A percentile compares a stretch with the other conserved stretches of the same genome.
Conservation (phyloP, 1,284 basidiomycete genomes). For the Ceratobasidium sp. region DNA sequence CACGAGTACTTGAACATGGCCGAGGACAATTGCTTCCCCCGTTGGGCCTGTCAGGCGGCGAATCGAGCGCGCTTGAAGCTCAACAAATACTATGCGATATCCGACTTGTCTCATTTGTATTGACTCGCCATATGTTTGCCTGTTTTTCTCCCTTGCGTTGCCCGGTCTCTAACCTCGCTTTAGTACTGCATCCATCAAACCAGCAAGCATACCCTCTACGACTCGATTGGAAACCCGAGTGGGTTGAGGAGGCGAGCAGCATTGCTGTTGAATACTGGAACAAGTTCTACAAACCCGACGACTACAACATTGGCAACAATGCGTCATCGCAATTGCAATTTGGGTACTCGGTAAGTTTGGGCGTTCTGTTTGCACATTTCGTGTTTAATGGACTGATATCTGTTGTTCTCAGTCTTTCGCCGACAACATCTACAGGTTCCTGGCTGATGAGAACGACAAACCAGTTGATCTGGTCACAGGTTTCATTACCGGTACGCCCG, state of each 20-base stretch:
- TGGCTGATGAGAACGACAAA: no score
- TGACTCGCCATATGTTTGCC: background rate
- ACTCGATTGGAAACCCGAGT: background rate
- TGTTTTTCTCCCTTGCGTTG: background rate
- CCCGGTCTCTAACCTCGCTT: background rate
- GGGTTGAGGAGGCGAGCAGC: background rate
- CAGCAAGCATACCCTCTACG: background rate
- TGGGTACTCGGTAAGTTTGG: background rate
- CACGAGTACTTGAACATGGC: no score
- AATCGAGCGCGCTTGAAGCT: background rate
- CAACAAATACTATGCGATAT: slow-evolving; percentile 3
- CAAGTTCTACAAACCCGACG: background rate
- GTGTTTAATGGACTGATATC: background rate
- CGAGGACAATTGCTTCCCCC: background rate
- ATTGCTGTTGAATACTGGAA: background rate
- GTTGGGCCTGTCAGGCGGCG: background rate
- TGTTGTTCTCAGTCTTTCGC: no score
- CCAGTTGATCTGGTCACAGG: background rate
- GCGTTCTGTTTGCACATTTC: background rate
- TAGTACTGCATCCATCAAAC: no score
- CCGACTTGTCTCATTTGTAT: background rate
- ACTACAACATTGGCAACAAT: background rate
- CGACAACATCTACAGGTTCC: no score
- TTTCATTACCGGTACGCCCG: background rate
- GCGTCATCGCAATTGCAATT: background rate